phyloP scores from a whole-genome alignment of 2,329 filamentous ascomycete genomes.

The Zalaria sp. region DNA sequence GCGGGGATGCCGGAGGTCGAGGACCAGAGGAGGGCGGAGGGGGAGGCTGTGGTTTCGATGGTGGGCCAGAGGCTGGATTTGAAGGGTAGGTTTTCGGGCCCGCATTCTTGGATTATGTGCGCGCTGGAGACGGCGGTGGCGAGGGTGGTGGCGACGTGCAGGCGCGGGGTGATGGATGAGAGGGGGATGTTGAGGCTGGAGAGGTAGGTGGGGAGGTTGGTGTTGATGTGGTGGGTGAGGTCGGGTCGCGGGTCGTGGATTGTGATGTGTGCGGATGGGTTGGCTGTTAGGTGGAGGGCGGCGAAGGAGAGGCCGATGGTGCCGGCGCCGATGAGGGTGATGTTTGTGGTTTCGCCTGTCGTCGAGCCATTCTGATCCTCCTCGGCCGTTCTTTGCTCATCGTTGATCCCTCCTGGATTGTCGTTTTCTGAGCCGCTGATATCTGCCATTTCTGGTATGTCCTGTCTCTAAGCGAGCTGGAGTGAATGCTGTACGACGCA shows the following conservation, averaged over 20 bases:
- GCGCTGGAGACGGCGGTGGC: conserved; percentile 30
- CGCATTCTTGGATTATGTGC: conserved; percentile 45
- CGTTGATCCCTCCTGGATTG: too few relatives aligned
- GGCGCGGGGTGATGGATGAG: conserved; percentile 10
- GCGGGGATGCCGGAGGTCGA: conserved; percentile 45
- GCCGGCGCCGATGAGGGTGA: conserved; percentile 30
- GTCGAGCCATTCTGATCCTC: neutral
- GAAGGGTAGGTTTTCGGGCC: conserved; percentile 38
- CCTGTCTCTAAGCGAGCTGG: too few relatives aligned
- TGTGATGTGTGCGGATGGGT: conserved; percentile 25
- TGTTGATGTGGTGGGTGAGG: conserved; percentile 28
- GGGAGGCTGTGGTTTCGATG: conserved; percentile 31
- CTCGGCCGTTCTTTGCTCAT: neutral
- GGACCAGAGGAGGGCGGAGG: conserved; percentile 39
- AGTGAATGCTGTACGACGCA: too few relatives aligned
- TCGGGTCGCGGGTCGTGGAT: conserved; percentile 39
- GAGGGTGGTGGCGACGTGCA: conserved; percentile 25
- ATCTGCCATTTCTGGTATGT: too few relatives aligned
- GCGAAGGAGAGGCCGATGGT: conserved; percentile 44
- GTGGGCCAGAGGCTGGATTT: conserved; percentile 38
- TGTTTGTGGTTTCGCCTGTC: conserved; percentile 8
- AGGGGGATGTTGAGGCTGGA: conserved; percentile 4
- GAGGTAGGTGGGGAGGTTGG: conserved; percentile 30
- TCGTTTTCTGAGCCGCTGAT: too few relatives aligned
- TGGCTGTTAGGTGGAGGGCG: conserved; percentile 36